A percentile compares a stretch with the other conserved stretches of the same genome.
These are phyloP conservation scores for Hyaloscypha bicolor DNA, from an alignment of 495 filamentous ascomycete species.

Conservation along the genomic window DNA sequence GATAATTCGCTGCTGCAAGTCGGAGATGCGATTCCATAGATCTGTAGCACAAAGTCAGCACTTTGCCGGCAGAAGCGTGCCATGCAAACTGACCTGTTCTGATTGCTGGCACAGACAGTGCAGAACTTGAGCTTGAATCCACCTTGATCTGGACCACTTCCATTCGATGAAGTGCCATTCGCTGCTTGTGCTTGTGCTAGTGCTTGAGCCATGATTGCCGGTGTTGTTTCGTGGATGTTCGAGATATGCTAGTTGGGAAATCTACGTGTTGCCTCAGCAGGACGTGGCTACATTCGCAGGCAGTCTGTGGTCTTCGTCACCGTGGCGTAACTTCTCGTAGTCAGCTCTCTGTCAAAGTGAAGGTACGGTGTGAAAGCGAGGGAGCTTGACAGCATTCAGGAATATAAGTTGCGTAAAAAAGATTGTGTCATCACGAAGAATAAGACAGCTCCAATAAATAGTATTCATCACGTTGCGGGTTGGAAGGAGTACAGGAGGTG, in stretches of 20 bases:
- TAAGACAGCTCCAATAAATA: conserved; percentile 99
- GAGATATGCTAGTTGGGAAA: neutral
- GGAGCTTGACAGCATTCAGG: conserved; percentile 38
- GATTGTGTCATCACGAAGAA: conserved; percentile 56
- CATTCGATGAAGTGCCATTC: conserved; percentile 41
- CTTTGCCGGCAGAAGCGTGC: neutral
- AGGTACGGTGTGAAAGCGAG: neutral
- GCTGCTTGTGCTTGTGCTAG: conserved; percentile 25
- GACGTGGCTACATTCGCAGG: neutral
- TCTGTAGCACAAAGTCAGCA: conserved; percentile 41
- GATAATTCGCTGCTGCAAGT: conserved; percentile 82
- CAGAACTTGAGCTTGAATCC: conserved; percentile 91
- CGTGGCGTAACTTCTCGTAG: neutral
- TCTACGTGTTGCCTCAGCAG: neutral
- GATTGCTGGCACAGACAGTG: conserved; percentile 97
- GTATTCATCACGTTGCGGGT: conserved; percentile 46
- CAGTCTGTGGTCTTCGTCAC: neutral
- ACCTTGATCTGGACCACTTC: conserved; percentile 41
- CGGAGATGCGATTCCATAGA: conserved; percentile 98
- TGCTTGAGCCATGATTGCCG: conserved; percentile 27
- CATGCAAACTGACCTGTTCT: conserved; percentile 71
- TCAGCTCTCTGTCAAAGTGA: neutral
- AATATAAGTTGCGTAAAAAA: conserved; percentile 54
- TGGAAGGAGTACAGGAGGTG: neutral
- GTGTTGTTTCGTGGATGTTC: neutral